Evolutionary conservation across 768 basidiomycete genomes (phyloP).

Genomic region (Collybia nuda): DNA sequence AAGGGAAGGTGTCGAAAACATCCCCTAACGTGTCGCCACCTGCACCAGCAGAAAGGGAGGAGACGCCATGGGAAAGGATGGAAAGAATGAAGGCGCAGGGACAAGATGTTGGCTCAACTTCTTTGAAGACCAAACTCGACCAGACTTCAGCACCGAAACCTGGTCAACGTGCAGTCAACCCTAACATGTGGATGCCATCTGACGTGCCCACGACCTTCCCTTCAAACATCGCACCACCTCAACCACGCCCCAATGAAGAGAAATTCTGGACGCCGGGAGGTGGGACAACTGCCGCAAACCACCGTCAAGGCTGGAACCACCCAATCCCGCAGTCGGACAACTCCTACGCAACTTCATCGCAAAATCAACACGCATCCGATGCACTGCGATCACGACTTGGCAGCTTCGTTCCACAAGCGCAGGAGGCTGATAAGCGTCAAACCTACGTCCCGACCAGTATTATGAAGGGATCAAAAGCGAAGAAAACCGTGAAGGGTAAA

Average conservation of each 20-base stretch:
- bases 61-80: constrained; percentile 6
- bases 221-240: background rate
- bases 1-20: background rate
- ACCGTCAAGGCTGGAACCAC: constrained; percentile 13
- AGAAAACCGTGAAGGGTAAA: constrained; percentile 28
- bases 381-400: constrained; percentile 20
- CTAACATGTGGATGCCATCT: background rate
- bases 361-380: constrained; percentile 20
- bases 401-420: constrained; percentile 4
- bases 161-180: background rate
- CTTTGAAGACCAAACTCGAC: background rate
- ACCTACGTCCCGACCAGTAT: constrained; percentile 9
- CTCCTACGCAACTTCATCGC: constrained; percentile 1
- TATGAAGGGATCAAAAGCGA: constrained; percentile 20
- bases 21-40: background rate
- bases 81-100: constrained; percentile 5
- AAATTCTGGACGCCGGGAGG: constrained; percentile 12
- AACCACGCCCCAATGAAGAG: background rate
- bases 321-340: constrained; percentile 19
- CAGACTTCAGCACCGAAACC: background rate
- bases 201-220: background rate
- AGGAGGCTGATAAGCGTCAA: constrained; percentile 1
- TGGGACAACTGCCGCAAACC: background rate
- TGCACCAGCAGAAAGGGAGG: constrained; percentile 1
- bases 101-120: background rate